phyloP scores from a whole-genome alignment of 371 early-diverging fungal genomes.

The Gilbertella persicaria region DNA sequence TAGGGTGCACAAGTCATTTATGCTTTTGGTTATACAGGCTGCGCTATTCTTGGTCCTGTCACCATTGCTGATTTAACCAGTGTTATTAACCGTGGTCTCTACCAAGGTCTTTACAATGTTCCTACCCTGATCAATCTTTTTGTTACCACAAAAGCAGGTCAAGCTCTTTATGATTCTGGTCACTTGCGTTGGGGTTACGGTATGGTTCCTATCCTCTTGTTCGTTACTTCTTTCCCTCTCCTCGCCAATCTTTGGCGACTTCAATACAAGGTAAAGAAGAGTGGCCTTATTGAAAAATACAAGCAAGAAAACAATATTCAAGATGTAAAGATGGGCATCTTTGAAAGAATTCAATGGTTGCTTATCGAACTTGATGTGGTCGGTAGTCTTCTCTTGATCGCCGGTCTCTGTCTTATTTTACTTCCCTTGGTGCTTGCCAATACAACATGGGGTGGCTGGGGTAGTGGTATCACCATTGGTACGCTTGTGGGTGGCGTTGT shows the following conservation, averaged over 20 bases:
- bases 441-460: constrained; percentile 48
- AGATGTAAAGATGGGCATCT: not conserved
- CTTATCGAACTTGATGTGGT: constrained; percentile 45
- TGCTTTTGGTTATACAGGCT: constrained; percentile 39
- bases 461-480: constrained; percentile 20
- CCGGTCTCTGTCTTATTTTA: constrained; percentile 40
- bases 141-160: constrained; percentile 32
- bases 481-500: constrained; percentile 29
- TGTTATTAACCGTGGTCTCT: constrained; percentile 37
- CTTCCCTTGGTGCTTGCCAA: constrained; percentile 48
- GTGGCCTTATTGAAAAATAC: constrained; percentile 5
- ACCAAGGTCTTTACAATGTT: constrained; percentile 36
- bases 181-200: constrained; percentile 35
- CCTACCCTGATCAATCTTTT: constrained; percentile 35
- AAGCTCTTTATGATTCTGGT: constrained; percentile 15
- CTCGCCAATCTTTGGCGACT: constrained; percentile 19
- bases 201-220: constrained; percentile 26
- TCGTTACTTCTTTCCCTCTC: constrained; percentile 21
- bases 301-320: not conserved
- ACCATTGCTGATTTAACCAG: constrained; percentile 40
- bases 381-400: constrained; percentile 44
- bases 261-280: constrained; percentile 18
- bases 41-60: constrained; percentile 34
- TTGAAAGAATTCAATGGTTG: constrained; percentile 23
- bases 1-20: constrained; percentile 42